Conservation (phyloP, 2,329 filamentous ascomycete species). For the Diplocarpon rosae region DNA sequence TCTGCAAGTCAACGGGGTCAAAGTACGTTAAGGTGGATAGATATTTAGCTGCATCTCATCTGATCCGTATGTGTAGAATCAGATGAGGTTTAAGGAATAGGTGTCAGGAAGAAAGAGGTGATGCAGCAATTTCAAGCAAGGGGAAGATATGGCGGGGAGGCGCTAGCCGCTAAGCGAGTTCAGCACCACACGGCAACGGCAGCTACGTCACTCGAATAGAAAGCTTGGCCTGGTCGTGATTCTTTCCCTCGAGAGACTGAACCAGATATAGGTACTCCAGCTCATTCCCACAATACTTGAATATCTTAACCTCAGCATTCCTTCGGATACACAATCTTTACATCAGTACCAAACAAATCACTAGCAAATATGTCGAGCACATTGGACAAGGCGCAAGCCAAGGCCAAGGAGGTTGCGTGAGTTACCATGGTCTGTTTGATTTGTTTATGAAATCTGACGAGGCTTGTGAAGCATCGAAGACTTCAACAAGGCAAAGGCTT, state of each 20-base stretch:
- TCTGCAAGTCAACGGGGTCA: too few relatives aligned
- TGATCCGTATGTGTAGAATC: too few relatives aligned
- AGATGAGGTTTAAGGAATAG: too few relatives aligned
- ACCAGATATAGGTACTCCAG: background rate
- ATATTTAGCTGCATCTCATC: too few relatives aligned
- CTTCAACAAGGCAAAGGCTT: constrained; percentile 49
- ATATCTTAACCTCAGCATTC: too few relatives aligned
- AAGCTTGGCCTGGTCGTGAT: background rate
- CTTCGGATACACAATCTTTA: background rate
- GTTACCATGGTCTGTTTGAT: constrained; percentile 7
- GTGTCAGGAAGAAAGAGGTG: too few relatives aligned
- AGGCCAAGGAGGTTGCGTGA: constrained; percentile 28
- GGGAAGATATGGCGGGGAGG: too few relatives aligned
- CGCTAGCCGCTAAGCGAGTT: too few relatives aligned
- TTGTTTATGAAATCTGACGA: constrained; percentile 7
- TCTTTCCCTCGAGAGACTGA: background rate
- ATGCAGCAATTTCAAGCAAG: too few relatives aligned
- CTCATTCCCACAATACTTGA: too few relatives aligned
- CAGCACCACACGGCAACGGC: background rate
- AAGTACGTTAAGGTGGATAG: too few relatives aligned
- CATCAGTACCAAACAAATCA: background rate
- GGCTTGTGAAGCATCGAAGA: constrained; percentile 49
- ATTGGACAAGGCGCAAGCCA: constrained; percentile 22
- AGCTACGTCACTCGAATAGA: background rate
- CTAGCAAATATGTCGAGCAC: constrained; percentile 16